Percentiles rank a stretch among this genome's conserved stretches.
Conservation (phyloP, 2,329 filamentous ascomycete species). For the Phyllosticta citrichinensis region DNA sequence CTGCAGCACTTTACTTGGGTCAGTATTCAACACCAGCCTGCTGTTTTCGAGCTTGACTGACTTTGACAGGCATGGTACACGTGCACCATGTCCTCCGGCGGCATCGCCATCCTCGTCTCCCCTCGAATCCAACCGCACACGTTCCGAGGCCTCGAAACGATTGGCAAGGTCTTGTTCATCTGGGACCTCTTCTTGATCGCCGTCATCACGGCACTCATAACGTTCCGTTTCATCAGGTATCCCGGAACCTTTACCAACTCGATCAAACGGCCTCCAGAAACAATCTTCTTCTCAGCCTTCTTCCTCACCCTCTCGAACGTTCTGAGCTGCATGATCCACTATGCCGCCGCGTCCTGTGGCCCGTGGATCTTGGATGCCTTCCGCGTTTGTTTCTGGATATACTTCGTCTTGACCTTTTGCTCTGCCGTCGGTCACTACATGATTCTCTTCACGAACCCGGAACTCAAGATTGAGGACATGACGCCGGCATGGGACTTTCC, state of each 20-base stretch:
- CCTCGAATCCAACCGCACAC: conserved; percentile 30
- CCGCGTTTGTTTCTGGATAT: conserved; percentile 34
- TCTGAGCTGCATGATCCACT: conserved; percentile 32
- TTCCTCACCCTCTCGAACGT: conserved; percentile 34
- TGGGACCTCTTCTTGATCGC: conserved; percentile 41
- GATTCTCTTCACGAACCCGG: conserved; percentile 41
- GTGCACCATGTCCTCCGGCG: conserved; percentile 39
- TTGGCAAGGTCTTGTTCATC: conserved; percentile 43
- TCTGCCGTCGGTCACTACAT: conserved; percentile 45
- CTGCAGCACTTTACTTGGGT: background rate
- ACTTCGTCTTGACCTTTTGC: conserved; percentile 30
- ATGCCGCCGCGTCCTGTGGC: conserved; percentile 28
- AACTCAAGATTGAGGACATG: conserved; percentile 45
- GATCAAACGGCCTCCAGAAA: conserved; percentile 41
- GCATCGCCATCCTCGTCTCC: conserved; percentile 33
- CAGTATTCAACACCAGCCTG: background rate
- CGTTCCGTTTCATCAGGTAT: conserved; percentile 36
- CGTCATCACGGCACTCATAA: conserved; percentile 20
- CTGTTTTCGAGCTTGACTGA: background rate
- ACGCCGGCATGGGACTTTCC: conserved; percentile 67
- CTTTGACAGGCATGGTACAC: conserved; percentile 35
- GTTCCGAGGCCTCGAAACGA: conserved; percentile 40
- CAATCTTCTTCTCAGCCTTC: conserved; percentile 38
- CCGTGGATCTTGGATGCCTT: conserved; percentile 32
- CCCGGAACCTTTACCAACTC: conserved; percentile 36